Conservation (phyloP, 768 basidiomycete species). For the Phanerodontia chrysosporium region DNA sequence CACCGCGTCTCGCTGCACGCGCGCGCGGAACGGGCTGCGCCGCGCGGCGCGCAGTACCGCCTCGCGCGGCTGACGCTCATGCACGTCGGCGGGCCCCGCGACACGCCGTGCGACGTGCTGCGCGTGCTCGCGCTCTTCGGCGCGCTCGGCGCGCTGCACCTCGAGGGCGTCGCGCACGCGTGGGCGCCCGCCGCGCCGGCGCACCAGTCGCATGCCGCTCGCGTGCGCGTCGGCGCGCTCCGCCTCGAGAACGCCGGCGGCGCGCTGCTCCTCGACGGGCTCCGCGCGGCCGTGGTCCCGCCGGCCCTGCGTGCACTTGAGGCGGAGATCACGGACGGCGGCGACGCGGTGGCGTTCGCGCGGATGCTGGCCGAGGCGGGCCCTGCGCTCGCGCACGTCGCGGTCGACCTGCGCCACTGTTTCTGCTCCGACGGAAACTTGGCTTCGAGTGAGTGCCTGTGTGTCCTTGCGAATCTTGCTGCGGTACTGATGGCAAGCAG, state of each 20-base stretch:
- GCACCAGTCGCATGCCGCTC: not conserved
- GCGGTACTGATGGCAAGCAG: not conserved
- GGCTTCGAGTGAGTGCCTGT: not conserved
- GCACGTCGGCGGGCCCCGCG: constrained; percentile 1
- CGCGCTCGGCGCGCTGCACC: not conserved
- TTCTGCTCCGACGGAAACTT: not conserved
- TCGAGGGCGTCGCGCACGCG: not conserved
- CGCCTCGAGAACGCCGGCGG: constrained; percentile 1
- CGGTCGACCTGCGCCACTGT: constrained; percentile 2
- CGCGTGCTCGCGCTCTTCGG: constrained; percentile 5
- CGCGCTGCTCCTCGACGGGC: not conserved
- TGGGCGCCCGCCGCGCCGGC: not conserved
- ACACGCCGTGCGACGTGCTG: not conserved
- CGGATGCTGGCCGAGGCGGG: not conserved
- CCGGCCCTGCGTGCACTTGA: not conserved
- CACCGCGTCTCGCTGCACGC: constrained; percentile 6
- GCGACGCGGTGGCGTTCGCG: constrained; percentile 2
- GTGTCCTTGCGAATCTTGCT: not conserved
- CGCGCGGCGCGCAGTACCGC: not conserved
- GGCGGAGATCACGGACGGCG: not conserved
- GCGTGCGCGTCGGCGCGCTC: not conserved
- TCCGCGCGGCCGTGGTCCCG: not conserved
- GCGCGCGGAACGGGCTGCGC: too few species aligned
- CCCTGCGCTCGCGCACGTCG: not conserved
- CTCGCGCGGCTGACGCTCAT: not conserved